These are phyloP conservation scores for Leishmania martiniquensis DNA, from an alignment of 208 protist species.

Conservation along the genomic window DNA sequence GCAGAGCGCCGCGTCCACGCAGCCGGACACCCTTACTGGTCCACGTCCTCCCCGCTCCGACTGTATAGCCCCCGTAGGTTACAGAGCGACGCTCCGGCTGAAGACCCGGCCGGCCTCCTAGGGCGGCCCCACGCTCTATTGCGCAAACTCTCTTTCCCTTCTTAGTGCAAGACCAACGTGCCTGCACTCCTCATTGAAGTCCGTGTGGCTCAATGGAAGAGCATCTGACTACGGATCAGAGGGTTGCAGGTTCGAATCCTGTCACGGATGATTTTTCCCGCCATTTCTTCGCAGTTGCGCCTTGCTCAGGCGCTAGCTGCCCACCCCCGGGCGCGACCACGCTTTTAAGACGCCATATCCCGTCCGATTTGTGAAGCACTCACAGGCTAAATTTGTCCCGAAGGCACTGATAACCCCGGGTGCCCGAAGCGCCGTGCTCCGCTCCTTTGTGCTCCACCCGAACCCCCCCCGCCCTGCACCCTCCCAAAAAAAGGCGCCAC, in stretches of 20 bases:
- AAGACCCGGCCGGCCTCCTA: no score
- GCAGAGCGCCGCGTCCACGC: slow-evolving; percentile 91
- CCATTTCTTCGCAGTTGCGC: not conserved
- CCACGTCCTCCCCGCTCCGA: slow-evolving; percentile 53
- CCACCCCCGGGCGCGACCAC: not conserved
- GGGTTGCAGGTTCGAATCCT: slow-evolving; percentile 92
- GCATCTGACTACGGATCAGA: slow-evolving; percentile 92
- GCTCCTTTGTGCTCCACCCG: no score
- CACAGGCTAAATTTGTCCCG: not conserved
- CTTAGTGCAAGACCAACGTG: rapidly evolving
- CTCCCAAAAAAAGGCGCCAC: not conserved
- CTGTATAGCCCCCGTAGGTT: slow-evolving; percentile 67
- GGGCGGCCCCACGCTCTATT: no score
- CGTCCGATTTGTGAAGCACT: not conserved
- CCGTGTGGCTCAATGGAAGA: slow-evolving; percentile 91
- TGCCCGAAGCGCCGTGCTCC: not conserved
- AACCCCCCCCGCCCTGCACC: not conserved
- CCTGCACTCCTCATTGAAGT: not conserved
- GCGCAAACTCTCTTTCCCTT: not conserved
- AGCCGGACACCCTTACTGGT: slow-evolving; percentile 72
- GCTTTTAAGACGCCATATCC: not conserved
- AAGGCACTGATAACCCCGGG: not conserved
- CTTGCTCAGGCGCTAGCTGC: not conserved
- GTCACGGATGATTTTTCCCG: slow-evolving; percentile 76
- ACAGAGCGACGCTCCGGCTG: slow-evolving; percentile 85